Percentiles rank a stretch among this genome's conserved stretches.
These are phyloP conservation scores for Trichoderma brevicompactum DNA, from an alignment of 2,329 filamentous ascomycete species.

Conservation along the genomic window DNA sequence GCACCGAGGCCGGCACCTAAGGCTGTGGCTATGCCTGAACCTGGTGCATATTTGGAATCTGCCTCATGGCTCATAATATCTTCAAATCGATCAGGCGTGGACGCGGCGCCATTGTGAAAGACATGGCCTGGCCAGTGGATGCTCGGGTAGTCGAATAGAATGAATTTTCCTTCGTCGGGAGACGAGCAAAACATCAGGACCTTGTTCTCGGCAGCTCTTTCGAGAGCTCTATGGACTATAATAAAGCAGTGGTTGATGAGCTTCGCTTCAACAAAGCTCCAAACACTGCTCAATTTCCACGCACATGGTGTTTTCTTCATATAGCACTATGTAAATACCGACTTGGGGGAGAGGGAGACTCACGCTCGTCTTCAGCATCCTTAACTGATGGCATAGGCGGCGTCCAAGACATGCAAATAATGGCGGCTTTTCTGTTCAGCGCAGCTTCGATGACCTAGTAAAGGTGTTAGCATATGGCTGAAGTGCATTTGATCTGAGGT, in stretches of 20 bases:
- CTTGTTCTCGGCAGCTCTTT: neutral
- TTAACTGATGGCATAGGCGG: neutral
- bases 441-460: neutral
- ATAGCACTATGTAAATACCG: no score
- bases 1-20: constrained; percentile 39
- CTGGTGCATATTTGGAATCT: constrained; percentile 27
- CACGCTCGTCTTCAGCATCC: neutral
- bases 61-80: neutral
- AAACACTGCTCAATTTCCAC: no score
- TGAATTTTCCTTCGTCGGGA: neutral
- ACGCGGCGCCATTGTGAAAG: neutral
- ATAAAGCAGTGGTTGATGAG: no score
- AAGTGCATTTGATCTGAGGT: no score
- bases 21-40: constrained; percentile 38
- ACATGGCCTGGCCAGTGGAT: neutral
- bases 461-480: neutral
- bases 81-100: no score
- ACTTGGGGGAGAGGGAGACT: no score
- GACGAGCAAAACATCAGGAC: neutral
- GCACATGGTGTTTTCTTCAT: no score
- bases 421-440: neutral
- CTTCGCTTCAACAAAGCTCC: no score
- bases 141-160: neutral
- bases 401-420: neutral
- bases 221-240: neutral